Evolutionary conservation across 257 asterid species (phyloP).

Genomic region (Solanum ossicruentum): DNA sequence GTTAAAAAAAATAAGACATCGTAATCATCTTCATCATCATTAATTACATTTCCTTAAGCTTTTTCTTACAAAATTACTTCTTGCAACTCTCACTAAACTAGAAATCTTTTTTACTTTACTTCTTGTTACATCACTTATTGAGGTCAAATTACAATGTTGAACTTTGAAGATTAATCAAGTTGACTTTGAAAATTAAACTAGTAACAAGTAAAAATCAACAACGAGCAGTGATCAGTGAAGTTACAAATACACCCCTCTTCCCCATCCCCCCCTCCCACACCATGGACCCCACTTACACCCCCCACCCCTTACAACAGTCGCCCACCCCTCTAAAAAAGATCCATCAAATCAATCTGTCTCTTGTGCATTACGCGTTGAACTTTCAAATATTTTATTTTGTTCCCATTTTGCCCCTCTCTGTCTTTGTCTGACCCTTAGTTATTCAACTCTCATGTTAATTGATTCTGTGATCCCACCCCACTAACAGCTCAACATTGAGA

Average conservation of each 20-base stretch:
- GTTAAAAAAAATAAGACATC: background rate
- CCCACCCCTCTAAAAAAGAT: background rate
- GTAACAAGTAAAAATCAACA: too few species aligned
- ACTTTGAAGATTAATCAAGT: too few species aligned
- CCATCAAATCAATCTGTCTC: conserved; percentile 24
- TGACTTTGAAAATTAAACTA: too few species aligned
- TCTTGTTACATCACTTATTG: too few species aligned
- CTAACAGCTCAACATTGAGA: conserved; percentile 23
- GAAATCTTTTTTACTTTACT: background rate
- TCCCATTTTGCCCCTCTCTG: background rate
- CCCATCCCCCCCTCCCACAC: background rate
- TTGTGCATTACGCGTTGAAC: conserved; percentile 47
- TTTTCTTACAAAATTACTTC: background rate
- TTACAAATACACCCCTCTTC: background rate
- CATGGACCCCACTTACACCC: background rate
- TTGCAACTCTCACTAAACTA: background rate
- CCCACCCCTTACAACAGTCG: background rate
- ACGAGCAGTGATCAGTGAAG: background rate
- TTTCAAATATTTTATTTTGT: conserved; percentile 10
- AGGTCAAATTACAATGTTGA: too few species aligned
- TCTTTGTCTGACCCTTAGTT: background rate
- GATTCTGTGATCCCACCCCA: conserved; percentile 23
- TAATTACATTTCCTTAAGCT: background rate
- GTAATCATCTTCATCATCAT: background rate
- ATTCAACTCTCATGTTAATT: conserved; percentile 22